phyloP scores from a whole-genome alignment of 176 grass and related monocot species.

The Zea luxurians region DNA sequence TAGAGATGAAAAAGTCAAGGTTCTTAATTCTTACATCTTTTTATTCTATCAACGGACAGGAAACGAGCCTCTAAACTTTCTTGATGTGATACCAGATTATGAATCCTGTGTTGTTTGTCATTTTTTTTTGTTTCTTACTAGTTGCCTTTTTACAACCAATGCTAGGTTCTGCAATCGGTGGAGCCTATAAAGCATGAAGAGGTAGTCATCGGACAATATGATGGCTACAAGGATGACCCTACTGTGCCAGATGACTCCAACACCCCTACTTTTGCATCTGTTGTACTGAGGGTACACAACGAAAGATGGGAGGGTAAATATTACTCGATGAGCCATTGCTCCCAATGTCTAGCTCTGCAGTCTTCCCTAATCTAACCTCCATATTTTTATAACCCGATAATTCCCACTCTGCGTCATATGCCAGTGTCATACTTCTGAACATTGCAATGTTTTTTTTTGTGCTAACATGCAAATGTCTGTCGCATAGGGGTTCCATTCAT shows the following conservation, averaged over 20 bases:
- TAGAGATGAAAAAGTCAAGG: constrained; percentile 99
- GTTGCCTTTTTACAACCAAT: constrained; percentile 17
- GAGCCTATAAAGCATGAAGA: constrained; percentile 79
- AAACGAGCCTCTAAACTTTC: constrained; percentile 6
- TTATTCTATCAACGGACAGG: constrained; percentile 29
- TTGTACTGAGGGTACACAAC: constrained; percentile 80
- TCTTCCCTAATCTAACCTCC: not conserved
- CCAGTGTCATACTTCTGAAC: constrained; percentile 19
- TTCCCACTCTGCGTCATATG: constrained; percentile 2
- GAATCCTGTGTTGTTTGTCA: not conserved
- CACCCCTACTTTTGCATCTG: constrained; percentile 87
- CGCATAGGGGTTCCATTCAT: constrained; percentile 90
- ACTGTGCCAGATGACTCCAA: constrained; percentile 89
- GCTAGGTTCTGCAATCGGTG: constrained; percentile 92
- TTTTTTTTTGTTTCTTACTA: not conserved
- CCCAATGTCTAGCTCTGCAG: not conserved
- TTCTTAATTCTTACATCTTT: constrained; percentile 41
- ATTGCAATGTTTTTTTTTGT: constrained; percentile 3
- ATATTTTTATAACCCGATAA: not conserved
- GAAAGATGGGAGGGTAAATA: constrained; percentile 98
- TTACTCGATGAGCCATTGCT: constrained; percentile 25
- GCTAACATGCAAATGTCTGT: constrained; percentile 28
- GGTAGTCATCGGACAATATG: constrained; percentile 90
- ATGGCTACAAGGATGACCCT: constrained; percentile 92
- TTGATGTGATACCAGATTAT: not conserved